A percentile compares a stretch with the other conserved stretches of the same genome.
Conservation (phyloP, 179 eudicot species). For the Beta lomatogona region DNA sequence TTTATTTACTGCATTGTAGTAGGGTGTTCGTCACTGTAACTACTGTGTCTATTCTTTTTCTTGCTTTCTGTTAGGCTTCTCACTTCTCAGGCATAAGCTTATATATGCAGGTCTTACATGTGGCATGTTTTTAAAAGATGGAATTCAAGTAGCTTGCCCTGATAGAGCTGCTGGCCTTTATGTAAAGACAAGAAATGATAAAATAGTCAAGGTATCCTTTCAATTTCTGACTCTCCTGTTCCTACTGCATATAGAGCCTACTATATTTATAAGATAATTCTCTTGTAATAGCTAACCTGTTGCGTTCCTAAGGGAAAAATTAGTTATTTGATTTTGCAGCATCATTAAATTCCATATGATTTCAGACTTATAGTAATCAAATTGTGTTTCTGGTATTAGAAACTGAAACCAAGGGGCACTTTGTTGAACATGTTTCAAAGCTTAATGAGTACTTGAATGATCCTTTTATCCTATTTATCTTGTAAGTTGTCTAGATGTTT, state of each 20-base stretch:
- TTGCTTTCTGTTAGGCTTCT: conserved; percentile 19
- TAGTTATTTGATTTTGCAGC: not conserved
- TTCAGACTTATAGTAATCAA: not conserved
- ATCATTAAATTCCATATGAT: not conserved
- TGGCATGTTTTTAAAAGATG: conserved; percentile 74
- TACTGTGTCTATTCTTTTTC: not conserved
- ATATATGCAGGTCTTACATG: conserved; percentile 83
- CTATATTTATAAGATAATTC: not conserved
- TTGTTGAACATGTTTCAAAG: not conserved
- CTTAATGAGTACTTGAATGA: not conserved
- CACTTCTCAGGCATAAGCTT: conserved; percentile 29
- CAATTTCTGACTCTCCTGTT: conserved; percentile 23
- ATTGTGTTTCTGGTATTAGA: not conserved
- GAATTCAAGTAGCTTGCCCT: conserved; percentile 68
- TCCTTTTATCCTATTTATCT: not conserved
- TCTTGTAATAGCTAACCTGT: not conserved
- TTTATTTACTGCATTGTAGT: not conserved
- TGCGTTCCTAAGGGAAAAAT: not conserved
- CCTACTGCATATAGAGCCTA: not conserved
- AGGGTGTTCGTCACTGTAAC: not conserved
- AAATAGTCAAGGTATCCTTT: conserved; percentile 76
- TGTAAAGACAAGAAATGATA: conserved; percentile 71
- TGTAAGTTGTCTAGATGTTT: not conserved
- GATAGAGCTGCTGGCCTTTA: conserved; percentile 92
- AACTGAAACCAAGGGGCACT: not conserved